Percentiles rank a stretch among this genome's conserved stretches.
These are phyloP conservation scores for Nakaseomyces glabratus DNA, from an alignment of 1,139 yeast species.

Conservation along the genomic window DNA sequence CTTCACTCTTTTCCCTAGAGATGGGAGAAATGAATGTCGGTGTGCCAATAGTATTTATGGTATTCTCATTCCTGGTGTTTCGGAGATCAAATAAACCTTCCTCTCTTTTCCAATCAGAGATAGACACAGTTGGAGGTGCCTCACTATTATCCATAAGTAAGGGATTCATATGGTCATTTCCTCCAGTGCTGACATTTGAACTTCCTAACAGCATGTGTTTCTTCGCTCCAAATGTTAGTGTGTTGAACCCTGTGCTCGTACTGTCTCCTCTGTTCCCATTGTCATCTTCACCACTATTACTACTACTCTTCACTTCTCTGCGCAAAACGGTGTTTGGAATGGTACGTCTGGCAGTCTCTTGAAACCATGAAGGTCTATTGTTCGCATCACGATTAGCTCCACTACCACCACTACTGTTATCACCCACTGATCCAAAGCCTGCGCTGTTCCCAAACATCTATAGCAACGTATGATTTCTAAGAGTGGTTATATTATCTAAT, in stretches of 20 bases:
- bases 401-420: too few relatives aligned
- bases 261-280: constrained; percentile 16
- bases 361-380: constrained; percentile 9
- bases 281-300: constrained; percentile 10
- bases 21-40: not conserved
- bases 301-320: constrained; percentile 9
- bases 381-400: too few relatives aligned
- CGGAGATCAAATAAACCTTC: constrained; percentile 4
- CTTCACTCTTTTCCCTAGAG: not conserved
- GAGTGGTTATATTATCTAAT: too few relatives aligned
- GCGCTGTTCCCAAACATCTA: too few relatives aligned
- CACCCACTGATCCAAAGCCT: too few relatives aligned
- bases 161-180: constrained; percentile 29
- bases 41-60: constrained; percentile 2
- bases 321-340: constrained; percentile 4
- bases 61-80: not conserved
- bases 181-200: constrained; percentile 12
- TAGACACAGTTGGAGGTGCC: constrained; percentile 6
- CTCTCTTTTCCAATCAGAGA: constrained; percentile 7
- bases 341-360: constrained; percentile 8
- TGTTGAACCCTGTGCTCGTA: constrained; percentile 33
- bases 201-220: constrained; percentile 14
- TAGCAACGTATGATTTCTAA: too few relatives aligned
- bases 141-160: constrained; percentile 21
- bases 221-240: constrained; percentile 33